Conservation (phyloP, 2,329 filamentous ascomycete species). For the Rhexocercosporidium sp. region DNA sequence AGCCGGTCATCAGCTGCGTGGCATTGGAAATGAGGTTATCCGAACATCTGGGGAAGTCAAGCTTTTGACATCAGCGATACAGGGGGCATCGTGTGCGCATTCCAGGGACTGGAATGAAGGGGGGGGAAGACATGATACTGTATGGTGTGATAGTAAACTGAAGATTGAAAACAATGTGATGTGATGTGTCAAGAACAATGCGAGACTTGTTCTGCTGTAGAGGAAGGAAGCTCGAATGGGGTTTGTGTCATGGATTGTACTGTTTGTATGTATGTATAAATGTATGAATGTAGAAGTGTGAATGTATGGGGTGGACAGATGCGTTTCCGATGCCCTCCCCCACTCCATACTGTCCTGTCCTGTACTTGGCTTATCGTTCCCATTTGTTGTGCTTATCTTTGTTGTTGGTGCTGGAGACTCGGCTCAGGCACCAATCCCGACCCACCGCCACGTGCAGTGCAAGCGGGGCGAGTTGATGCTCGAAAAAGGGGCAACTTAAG, state of each 20-base stretch:
- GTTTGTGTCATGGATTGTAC: too few relatives aligned
- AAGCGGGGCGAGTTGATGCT: background rate
- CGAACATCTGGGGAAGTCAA: conserved; percentile 7
- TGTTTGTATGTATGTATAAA: too few relatives aligned
- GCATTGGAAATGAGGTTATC: conserved; percentile 5
- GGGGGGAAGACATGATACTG: background rate
- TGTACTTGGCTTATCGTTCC: background rate
- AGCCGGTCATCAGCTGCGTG: background rate
- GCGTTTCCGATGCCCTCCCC: too few relatives aligned
- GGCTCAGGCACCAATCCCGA: background rate
- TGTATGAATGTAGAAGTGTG: too few relatives aligned
- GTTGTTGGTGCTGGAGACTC: background rate
- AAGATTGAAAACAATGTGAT: too few relatives aligned
- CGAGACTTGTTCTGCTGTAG: too few relatives aligned
- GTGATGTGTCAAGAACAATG: too few relatives aligned
- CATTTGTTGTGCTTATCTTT: background rate
- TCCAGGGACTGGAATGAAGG: background rate
- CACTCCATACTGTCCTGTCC: too few relatives aligned
- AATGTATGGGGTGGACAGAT: too few relatives aligned
- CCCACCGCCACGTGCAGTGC: conserved; percentile 1
- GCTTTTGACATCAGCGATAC: background rate
- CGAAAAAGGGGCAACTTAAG: background rate
- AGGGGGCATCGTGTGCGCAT: background rate
- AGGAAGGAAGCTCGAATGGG: too few relatives aligned
- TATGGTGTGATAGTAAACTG: background rate